A percentile compares a stretch with the other conserved stretches of the same genome.
Evolutionary conservation across 2,329 filamentous ascomycete species (phyloP).

Genomic region (Herpomyces periplanetae): DNA sequence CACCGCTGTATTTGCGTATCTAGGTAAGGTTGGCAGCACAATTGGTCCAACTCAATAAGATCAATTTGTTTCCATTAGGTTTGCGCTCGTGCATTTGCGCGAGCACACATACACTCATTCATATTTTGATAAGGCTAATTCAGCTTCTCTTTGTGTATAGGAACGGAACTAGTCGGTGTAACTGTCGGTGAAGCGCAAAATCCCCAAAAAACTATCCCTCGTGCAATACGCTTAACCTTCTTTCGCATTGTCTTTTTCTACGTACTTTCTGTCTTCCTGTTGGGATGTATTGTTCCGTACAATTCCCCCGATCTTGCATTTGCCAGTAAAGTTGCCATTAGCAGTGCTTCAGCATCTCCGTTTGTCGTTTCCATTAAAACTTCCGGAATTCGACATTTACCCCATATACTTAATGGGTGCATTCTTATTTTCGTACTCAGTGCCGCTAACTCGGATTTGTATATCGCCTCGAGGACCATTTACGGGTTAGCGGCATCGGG

Average conservation of each 20-base stretch:
- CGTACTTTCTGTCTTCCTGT: conserved; percentile 25
- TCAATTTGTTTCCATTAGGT: too few relatives aligned
- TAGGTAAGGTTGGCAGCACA: too few relatives aligned
- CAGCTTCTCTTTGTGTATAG: neutral
- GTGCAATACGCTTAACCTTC: conserved; percentile 40
- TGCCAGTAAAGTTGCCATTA: conserved; percentile 12
- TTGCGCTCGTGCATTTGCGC: too few relatives aligned
- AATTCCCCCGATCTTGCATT: conserved; percentile 18
- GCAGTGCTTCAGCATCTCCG: conserved; percentile 20
- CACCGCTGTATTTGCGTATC: conserved; percentile 36
- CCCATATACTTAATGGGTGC: conserved; percentile 28
- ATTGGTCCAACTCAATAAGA: too few relatives aligned
- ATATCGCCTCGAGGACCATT: conserved; percentile 23
- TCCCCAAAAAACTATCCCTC: conserved; percentile 31
- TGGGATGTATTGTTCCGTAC: conserved; percentile 40
- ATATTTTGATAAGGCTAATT: neutral
- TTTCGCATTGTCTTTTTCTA: conserved; percentile 53
- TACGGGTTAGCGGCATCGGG: conserved; percentile 31
- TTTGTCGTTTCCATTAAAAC: conserved; percentile 32
- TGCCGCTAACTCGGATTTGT: conserved; percentile 16
- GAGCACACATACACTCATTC: too few relatives aligned
- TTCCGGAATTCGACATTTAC: conserved; percentile 19
- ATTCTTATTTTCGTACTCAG: conserved; percentile 38
- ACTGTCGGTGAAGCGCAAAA: conserved; percentile 45
- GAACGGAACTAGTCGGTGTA: conserved; percentile 27